phyloP scores from a whole-genome alignment of 75 land plant genomes.

The Cryptomeria japonica region DNA sequence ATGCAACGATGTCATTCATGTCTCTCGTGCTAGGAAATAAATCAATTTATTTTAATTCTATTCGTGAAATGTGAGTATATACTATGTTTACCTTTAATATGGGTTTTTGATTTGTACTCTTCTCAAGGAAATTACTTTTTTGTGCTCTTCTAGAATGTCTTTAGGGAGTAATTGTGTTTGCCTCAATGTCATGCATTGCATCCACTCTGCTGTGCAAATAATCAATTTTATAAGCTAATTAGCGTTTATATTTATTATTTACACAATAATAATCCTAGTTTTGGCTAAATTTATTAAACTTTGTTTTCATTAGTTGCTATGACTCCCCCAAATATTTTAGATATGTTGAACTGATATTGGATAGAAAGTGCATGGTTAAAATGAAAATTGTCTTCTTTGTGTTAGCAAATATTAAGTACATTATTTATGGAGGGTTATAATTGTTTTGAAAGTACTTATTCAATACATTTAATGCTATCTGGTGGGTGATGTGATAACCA shows the following conservation, averaged over 20 bases:
- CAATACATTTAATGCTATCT: not conserved
- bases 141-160: not conserved
- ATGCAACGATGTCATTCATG: slow-evolving; percentile 88
- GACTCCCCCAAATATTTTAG: not conserved
- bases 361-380: not conserved
- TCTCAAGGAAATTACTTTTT: not conserved
- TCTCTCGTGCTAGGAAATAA: slow-evolving; percentile 62
- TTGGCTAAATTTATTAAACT: not conserved
- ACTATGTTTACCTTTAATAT: not conserved
- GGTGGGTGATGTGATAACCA: not conserved
- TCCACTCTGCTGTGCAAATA: not conserved
- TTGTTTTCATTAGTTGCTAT: not conserved
- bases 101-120: not conserved
- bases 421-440: not conserved
- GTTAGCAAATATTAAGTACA: not conserved
- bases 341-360: not conserved
- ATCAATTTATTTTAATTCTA: slow-evolving; percentile 90
- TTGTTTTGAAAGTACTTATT: not conserved
- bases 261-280: not conserved
- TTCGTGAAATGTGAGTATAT: slow-evolving; percentile 88
- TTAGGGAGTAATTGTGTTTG: not conserved
- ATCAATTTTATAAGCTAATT: not conserved
- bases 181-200: not conserved
- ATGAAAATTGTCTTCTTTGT: not conserved
- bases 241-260: not conserved